Evolutionary conservation across 768 basidiomycete genomes (phyloP), one percentile per base, ranked within the genome.

Genomic region (Lactifluus echinatus): DNA sequence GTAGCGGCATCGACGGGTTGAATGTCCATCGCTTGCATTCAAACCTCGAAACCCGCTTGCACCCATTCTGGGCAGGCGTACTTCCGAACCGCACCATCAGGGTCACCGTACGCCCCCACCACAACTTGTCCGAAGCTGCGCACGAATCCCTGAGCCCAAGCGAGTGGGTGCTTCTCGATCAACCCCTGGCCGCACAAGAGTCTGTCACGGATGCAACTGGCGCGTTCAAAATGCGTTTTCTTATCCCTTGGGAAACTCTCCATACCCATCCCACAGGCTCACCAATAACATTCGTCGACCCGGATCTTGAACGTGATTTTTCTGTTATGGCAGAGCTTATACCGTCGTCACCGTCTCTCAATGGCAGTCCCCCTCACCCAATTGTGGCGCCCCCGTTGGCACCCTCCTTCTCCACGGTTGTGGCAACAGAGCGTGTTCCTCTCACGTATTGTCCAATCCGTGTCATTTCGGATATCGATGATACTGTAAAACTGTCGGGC

Each of bases 391-490:
- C 57, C 17, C 5, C 50, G 5, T 46, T 37, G 7, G 23, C 46
- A 3, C 28, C 34, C 15, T 15, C 24, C 0, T 5, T 51, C 6
- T 64, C 64, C 2, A 66, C 65, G 14, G 60, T 66, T 8, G 58
- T 54, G 1, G 45, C 68, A 2, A 48, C 62, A 4, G 64, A 72
- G 11, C 48, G 59, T 1, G 59, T 74, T 4, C 70, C 73, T 23
- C 75, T 91, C 34, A 80, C 85, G 0, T 73, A 83, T 64, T 78
- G 80, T 2, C 78, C 79, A 2, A 70, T 94, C 14, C 83, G 90
- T 17, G 80, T 95, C 53, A 85, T 97, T 14, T 94, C 92, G 8
- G 94, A 97, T 64, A 87, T 97, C 42, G 94, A 97, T 66, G 94
- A 97, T 70, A 97, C 94, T 0, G 77, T 96, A 55, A 94, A 94